These are phyloP conservation scores for Solanum ossicruentum DNA, from an alignment of 257 asterid species.

Conservation along the genomic window DNA sequence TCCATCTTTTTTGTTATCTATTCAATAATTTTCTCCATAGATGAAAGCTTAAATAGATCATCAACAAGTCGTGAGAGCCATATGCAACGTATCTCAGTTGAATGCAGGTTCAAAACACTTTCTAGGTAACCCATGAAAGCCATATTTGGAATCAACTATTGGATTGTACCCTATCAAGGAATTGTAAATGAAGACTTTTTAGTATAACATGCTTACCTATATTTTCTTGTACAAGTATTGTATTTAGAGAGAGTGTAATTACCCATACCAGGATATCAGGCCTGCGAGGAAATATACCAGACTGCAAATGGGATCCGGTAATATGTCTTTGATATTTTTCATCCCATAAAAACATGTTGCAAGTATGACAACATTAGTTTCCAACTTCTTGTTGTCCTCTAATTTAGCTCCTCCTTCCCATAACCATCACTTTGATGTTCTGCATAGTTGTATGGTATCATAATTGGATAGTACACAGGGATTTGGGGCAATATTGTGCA, in stretches of 20 bases:
- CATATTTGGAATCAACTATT: constrained; percentile 76
- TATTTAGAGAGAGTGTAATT: not conserved
- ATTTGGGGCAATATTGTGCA: too few relatives aligned
- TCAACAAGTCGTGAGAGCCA: constrained; percentile 30
- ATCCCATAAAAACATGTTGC: constrained; percentile 85
- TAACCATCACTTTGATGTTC: constrained; percentile 66
- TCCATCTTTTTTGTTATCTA: constrained; percentile 56
- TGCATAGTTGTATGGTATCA: not conserved
- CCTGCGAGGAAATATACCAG: constrained; percentile 57
- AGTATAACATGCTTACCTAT: not conserved
- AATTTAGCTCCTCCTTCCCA: constrained; percentile 65
- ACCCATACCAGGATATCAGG: constrained; percentile 82
- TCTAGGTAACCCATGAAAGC: constrained; percentile 79
- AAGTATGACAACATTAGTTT: constrained; percentile 72
- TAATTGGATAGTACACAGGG: too few relatives aligned
- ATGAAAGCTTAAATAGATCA: constrained; percentile 48
- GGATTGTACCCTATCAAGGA: constrained; percentile 51
- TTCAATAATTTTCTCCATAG: constrained; percentile 42
- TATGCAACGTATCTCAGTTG: constrained; percentile 36
- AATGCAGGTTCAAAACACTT: constrained; percentile 80
- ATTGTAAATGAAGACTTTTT: not conserved
- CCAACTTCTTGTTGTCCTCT: constrained; percentile 50
- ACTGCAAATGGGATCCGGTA: constrained; percentile 67
- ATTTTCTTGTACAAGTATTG: not conserved
- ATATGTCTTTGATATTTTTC: constrained; percentile 35